phyloP scores from a whole-genome alignment of 805 yeast genomes.

The Metschnikowia drakensbergensis region DNA sequence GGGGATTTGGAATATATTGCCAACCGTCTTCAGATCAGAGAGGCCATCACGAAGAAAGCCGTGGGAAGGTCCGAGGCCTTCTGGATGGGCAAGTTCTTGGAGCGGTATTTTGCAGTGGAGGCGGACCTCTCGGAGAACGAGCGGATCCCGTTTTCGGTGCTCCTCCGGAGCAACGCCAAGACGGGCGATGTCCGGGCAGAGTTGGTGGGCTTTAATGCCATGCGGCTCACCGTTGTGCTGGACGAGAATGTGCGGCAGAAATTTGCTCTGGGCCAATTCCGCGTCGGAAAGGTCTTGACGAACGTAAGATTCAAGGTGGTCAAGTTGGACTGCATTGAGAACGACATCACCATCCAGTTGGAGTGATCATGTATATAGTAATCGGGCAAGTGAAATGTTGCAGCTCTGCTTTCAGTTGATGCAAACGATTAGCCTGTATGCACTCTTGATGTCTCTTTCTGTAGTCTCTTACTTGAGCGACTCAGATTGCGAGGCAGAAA shows the following conservation, averaged over 20 bases:
- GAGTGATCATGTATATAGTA: constrained; percentile 5
- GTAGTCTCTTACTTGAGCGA: too few relatives aligned
- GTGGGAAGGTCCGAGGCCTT: constrained; percentile 27
- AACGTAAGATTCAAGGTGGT: constrained; percentile 19
- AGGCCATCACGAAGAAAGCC: constrained; percentile 33
- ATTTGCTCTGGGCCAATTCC: constrained; percentile 19
- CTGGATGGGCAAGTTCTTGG: constrained; percentile 38
- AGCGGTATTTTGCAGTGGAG: constrained; percentile 23
- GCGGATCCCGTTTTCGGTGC: constrained; percentile 23
- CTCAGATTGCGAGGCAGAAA: too few relatives aligned
- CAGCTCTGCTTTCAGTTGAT: too few relatives aligned
- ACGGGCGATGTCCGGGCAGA: constrained; percentile 26
- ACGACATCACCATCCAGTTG: constrained; percentile 23
- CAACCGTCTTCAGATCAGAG: constrained; percentile 44
- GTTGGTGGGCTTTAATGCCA: constrained; percentile 23
- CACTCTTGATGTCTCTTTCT: too few relatives aligned
- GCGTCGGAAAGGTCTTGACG: constrained; percentile 23
- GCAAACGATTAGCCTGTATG: too few relatives aligned
- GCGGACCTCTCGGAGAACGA: constrained; percentile 14
- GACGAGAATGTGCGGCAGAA: constrained; percentile 18
- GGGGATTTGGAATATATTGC: constrained; percentile 33
- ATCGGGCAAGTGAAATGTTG: too few relatives aligned
- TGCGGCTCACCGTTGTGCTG: constrained; percentile 23
- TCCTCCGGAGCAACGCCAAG: constrained; percentile 25
- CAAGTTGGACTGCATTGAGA: constrained; percentile 35